A percentile compares a stretch with the other conserved stretches of the same genome.
Evolutionary conservation across 306 rosid species (phyloP).

Genomic region (Cyamopsis tetragonoloba): DNA sequence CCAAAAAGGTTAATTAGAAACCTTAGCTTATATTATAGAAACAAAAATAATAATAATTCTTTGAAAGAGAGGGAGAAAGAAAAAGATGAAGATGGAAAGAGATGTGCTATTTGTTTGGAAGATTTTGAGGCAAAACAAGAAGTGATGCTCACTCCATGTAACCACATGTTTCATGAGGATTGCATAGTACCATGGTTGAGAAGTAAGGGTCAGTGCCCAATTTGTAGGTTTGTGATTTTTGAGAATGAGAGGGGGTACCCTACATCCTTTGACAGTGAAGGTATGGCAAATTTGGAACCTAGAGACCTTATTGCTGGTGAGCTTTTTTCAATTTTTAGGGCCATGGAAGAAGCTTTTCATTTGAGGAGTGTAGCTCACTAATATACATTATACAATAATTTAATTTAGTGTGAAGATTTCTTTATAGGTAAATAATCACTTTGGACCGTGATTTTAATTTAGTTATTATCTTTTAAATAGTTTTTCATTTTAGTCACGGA

Average conservation of each 20-base stretch:
- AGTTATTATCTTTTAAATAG: no score
- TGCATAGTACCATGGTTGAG: constrained; percentile 81
- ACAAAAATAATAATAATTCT: background rate
- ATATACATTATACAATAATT: background rate
- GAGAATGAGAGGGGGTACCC: constrained; percentile 29
- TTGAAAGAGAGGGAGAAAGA: constrained; percentile 23
- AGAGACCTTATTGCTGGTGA: constrained; percentile 23
- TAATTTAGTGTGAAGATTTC: background rate
- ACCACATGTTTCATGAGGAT: constrained; percentile 83
- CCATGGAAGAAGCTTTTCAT: constrained; percentile 49
- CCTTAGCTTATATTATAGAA: constrained; percentile 52
- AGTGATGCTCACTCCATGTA: constrained; percentile 74
- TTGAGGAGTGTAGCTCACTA: constrained; percentile 9
- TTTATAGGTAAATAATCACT: no score
- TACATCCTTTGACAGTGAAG: constrained; percentile 16
- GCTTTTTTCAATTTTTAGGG: constrained; percentile 42
- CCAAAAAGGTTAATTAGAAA: constrained; percentile 29
- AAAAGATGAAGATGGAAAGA: constrained; percentile 46
- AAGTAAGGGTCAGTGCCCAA: constrained; percentile 68
- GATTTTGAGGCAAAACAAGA: constrained; percentile 63
- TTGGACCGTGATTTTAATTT: no score
- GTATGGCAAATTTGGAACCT: constrained; percentile 4
- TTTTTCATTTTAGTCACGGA: no score
- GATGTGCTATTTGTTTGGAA: constrained; percentile 73
- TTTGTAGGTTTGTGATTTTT: constrained; percentile 54